Conservation (phyloP, 2,329 filamentous ascomycete genomes). For the Aspergillus fumigatiaffinis region DNA sequence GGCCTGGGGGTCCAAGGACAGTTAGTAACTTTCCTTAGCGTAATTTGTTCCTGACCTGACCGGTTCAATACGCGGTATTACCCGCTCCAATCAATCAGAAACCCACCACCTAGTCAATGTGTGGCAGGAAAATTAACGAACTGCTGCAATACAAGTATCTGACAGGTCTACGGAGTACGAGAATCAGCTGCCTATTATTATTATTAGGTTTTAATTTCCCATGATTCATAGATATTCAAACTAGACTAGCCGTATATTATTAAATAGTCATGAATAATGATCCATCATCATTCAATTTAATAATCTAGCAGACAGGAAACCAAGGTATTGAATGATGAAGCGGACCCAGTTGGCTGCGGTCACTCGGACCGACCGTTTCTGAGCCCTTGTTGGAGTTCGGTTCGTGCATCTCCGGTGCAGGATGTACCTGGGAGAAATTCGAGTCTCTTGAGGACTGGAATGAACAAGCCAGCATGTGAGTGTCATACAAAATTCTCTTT, state of each 20-base stretch:
- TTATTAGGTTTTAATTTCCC: neutral
- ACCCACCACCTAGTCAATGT: neutral
- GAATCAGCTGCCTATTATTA: neutral
- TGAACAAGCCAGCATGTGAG: neutral
- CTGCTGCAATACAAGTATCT: neutral
- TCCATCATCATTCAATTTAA: neutral
- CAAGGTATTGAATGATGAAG: too few relatives aligned
- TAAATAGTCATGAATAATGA: neutral
- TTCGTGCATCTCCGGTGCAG: neutral
- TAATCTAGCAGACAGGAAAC: neutral
- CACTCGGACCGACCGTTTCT: neutral
- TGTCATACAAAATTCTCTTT: neutral
- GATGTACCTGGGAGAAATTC: neutral
- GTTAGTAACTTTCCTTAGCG: slow-evolving; percentile 3
- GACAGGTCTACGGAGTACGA: neutral
- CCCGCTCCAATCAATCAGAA: neutral
- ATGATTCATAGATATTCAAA: neutral
- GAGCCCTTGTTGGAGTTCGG: neutral
- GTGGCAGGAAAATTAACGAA: neutral
- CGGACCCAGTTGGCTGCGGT: neutral
- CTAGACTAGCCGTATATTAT: neutral
- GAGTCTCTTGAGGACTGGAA: neutral
- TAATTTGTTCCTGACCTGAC: neutral
- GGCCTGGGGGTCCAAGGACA: neutral
- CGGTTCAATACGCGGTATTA: neutral